Evolutionary conservation across 768 basidiomycete genomes (phyloP).

Genomic region (Pisolithus sp.): DNA sequence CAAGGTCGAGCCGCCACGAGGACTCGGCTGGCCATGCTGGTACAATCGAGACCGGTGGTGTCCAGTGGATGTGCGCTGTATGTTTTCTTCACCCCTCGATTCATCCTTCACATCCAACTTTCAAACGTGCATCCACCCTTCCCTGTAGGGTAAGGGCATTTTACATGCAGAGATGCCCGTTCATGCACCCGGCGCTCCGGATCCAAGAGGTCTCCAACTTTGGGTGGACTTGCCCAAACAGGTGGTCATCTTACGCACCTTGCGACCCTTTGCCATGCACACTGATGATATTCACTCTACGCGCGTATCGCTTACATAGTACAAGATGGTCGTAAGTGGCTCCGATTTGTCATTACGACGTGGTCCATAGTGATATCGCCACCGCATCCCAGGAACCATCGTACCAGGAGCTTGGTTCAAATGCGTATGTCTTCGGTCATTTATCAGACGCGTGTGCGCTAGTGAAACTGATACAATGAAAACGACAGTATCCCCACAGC

Average conservation of each 20-base stretch:
- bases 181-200: conserved; percentile 55
- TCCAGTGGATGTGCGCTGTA: conserved; percentile 93
- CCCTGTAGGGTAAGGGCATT: conserved; percentile 53
- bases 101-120: background rate
- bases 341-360: background rate
- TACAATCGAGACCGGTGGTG: conserved; percentile 70
- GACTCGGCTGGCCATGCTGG: conserved; percentile 87
- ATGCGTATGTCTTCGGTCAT: conserved; percentile 36
- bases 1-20: conserved; percentile 73
- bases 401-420: conserved; percentile 75
- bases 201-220: conserved; percentile 80
- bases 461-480: conserved; percentile 1
- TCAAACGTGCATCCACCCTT: background rate
- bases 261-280: conserved; percentile 2
- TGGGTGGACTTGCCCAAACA: conserved; percentile 80
- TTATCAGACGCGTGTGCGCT: background rate
- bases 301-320: conserved; percentile 31
- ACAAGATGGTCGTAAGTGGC: conserved; percentile 65
- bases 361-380: background rate
- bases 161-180: conserved; percentile 90
- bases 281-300: conserved; percentile 9
- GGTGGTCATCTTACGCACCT: conserved; percentile 21
- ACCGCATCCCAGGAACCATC: conserved; percentile 49
- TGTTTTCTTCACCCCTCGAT: conserved; percentile 17
- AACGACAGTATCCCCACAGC: conserved; percentile 58